Evolutionary conservation across 2,329 filamentous ascomycete species (phyloP), one percentile per base, ranked within the genome.

Genomic region (Exutisphaerella laricina): DNA sequence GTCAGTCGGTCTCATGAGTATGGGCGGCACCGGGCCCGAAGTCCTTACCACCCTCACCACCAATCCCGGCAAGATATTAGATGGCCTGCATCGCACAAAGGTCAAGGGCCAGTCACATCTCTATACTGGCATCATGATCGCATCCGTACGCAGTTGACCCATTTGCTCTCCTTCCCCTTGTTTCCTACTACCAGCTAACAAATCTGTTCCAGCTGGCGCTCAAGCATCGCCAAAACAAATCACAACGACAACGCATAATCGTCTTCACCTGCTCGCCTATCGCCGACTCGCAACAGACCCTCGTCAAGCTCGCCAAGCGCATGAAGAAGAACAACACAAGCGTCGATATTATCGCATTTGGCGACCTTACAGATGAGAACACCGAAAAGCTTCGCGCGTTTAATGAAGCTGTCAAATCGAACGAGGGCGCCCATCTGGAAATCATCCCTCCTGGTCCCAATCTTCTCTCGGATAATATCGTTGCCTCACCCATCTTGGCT

Each of bases 281-380:
- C 61, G 77, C 82, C 49, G 92, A 98, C 62, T 84, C 87, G 52
- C 85, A 96, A 67, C 92, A 92, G 71, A 80, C 84, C 41, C 79
- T 98, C 38, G 78, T 89, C 50, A 86, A 87, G 62, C 77, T 98
- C 21, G 89, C 92, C 32, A 94, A 92, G 74, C 94, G 92, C 72
- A 94, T 97, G 88, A 97, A 97, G 80, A 98, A 98, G 78, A 85
- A 84, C 67, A 90, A 86, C 61, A 86, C 95, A 48, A 86, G 83
- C 49, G 86, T 98, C 62, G 92, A 98, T 67, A 90, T 98, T 61
- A 79, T 98, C 49, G 80, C 90, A 34, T 98, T 98, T 59, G 92
- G 92, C 55, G 90, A 98, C 58, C 77, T 95, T 40, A 87, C 92
- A 54, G 86, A 89, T 57, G 87, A 94, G 54, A 88, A 84, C 50